phyloP scores from a whole-genome alignment of 129 eudicot species.

The Saussurea involucrata region DNA sequence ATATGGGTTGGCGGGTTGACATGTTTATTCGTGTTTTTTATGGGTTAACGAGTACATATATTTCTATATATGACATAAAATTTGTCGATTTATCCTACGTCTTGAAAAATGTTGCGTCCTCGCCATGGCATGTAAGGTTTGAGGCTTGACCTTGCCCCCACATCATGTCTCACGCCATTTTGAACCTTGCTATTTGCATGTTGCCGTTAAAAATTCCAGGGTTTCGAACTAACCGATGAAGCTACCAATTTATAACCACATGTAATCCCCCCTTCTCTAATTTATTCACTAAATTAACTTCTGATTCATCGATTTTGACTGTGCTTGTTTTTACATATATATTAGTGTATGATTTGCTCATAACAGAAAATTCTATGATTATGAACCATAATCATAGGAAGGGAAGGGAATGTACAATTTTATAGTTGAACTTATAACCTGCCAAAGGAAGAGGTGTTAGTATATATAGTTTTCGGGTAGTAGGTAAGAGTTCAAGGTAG shows the following conservation, averaged over 20 bases:
- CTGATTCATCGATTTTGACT: background rate
- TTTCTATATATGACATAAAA: too few species aligned
- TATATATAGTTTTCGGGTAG: background rate
- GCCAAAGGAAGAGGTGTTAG: background rate
- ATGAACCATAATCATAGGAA: background rate
- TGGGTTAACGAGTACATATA: too few species aligned
- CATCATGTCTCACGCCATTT: too few species aligned
- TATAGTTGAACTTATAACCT: background rate
- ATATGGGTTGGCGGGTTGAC: too few species aligned
- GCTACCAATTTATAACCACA: background rate
- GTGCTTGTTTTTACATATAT: background rate
- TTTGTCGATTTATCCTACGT: too few species aligned
- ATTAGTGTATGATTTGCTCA: background rate
- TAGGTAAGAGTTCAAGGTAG: background rate
- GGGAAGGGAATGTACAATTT: background rate
- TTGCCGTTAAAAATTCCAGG: background rate
- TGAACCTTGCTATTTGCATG: too few species aligned
- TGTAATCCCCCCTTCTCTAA: background rate
- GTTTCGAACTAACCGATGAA: background rate
- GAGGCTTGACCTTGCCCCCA: too few species aligned
- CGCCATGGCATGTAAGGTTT: too few species aligned
- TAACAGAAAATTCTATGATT: background rate
- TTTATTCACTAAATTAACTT: background rate
- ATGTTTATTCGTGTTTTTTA: too few species aligned
- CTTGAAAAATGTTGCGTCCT: too few species aligned